Conservation (phyloP, 2,329 filamentous ascomycete genomes). For the Trichocomaceae sp. region DNA sequence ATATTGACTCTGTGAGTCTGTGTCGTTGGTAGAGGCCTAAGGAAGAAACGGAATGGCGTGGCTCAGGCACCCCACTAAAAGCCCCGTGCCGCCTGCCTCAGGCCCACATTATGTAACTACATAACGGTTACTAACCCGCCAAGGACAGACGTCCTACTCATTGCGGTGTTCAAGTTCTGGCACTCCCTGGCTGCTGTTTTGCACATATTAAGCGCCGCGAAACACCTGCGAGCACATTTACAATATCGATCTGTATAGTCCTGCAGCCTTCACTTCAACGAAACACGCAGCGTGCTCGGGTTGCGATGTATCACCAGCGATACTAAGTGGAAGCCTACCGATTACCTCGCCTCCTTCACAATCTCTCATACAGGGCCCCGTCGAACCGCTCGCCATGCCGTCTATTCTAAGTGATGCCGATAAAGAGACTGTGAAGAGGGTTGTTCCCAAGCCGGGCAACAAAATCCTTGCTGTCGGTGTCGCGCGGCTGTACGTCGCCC, state of each 20-base stretch:
- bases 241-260: not conserved
- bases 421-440: conserved; percentile 92
- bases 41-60: not conserved
- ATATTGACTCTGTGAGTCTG: not conserved
- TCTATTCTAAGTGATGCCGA: conserved; percentile 81
- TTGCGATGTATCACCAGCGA: conserved; percentile 8
- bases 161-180: not conserved
- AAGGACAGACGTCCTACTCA: not conserved
- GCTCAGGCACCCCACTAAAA: not conserved
- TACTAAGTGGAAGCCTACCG: conserved; percentile 10
- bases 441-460: conserved; percentile 87
- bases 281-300: not conserved
- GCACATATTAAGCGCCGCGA: not conserved
- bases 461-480: conserved; percentile 96
- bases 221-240: too few relatives aligned
- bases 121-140: not conserved
- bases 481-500: conserved; percentile 85
- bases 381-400: conserved; percentile 38
- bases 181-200: not conserved
- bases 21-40: too few relatives aligned
- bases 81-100: conserved; percentile 4
- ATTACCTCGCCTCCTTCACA: conserved; percentile 6
- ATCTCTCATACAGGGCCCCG: conserved; percentile 6
- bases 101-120: conserved; percentile 2
- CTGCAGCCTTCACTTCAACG: not conserved